Conservation (phyloP, 495 filamentous ascomycete species). For the Penicillium angulare region DNA sequence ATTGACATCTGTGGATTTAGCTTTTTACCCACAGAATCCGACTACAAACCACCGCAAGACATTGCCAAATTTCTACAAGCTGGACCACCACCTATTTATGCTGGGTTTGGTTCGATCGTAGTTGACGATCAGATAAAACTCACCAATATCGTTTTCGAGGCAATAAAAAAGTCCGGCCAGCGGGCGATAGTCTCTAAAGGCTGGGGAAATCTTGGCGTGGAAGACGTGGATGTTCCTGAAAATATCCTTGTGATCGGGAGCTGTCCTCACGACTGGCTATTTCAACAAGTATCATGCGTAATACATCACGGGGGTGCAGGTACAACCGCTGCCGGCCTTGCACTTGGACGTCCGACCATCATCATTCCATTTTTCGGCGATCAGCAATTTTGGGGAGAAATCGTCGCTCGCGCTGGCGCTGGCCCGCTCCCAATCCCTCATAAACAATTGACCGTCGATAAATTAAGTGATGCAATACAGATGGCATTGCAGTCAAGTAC, state of each 20-base stretch:
- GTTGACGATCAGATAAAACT: slow-evolving; percentile 69
- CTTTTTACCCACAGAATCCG: slow-evolving; percentile 63
- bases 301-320: slow-evolving; percentile 84
- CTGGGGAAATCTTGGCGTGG: slow-evolving; percentile 73
- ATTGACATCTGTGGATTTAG: slow-evolving; percentile 73
- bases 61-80: slow-evolving; percentile 62
- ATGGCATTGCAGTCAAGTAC: slow-evolving; percentile 57
- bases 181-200: slow-evolving; percentile 77
- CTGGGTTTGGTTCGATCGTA: slow-evolving; percentile 81
- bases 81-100: slow-evolving; percentile 72
- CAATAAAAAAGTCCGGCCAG: slow-evolving; percentile 61
- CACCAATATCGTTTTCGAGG: slow-evolving; percentile 67
- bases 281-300: slow-evolving; percentile 69
- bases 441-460: slow-evolving; percentile 62
- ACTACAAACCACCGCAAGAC: slow-evolving; percentile 62
- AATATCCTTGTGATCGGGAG: slow-evolving; percentile 77
- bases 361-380: slow-evolving; percentile 86
- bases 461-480: slow-evolving; percentile 60
- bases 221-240: slow-evolving; percentile 56
- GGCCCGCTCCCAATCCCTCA: slow-evolving; percentile 71
- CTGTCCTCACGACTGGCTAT: slow-evolving; percentile 81
- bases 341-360: slow-evolving; percentile 66
- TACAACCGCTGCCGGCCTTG: slow-evolving; percentile 74
- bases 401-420: slow-evolving; percentile 69
- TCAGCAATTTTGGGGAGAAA: slow-evolving; percentile 79